Evolutionary conservation across 2,329 filamentous ascomycete genomes (phyloP), one percentile per base, ranked within the genome.

Genomic region (Cercospora canescens): DNA sequence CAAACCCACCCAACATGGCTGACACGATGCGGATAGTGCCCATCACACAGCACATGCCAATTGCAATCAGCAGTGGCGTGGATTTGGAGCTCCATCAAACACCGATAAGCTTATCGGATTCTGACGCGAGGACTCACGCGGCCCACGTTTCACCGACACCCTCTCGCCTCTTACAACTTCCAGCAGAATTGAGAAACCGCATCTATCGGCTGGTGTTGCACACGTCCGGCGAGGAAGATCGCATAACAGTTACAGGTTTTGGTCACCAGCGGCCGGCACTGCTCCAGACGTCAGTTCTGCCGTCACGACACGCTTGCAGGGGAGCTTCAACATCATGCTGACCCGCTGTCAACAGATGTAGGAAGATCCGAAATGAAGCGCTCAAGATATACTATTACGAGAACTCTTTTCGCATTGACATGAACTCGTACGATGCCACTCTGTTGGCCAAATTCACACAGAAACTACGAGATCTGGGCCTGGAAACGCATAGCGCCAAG

Each of bases 151-250:
- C 9, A 18, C n/a, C 52, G 28, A 56, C 52, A 24, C 30, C 52
- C 32, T 56, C 52, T 8, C 28, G 52, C n/a, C 52, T 56, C 28
- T 56, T 56, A 18, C 32, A 24, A 14, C 60, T 71, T n/a, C 69
- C 69, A 41, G 63, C 62, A 30, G 70, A 72, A 18, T 55, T 72
- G 21, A 60, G 70, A 16, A 66, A 69, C 41, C 52, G 60, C 8
- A 68, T 72, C 58, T 71, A 64, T 48, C 55, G 66, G 45, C 26
- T 68, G 11, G 64, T 45, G 2, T 30, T 68, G 14, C 26, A 48
- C 39, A 28, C 32, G 6, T 37, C 34, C 6, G 57, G 26, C 14
- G 52, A 56, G 14, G 52, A 56, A 32, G 52, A 56, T 35, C 52
- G 52, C n/a, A 56, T 56, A 6, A 32, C 35, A 6, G 52, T 56